Percentiles rank a stretch among this genome's conserved stretches.
phyloP scores from a whole-genome alignment of 2,329 filamentous ascomycete genomes.

The Fusarium palustre region DNA sequence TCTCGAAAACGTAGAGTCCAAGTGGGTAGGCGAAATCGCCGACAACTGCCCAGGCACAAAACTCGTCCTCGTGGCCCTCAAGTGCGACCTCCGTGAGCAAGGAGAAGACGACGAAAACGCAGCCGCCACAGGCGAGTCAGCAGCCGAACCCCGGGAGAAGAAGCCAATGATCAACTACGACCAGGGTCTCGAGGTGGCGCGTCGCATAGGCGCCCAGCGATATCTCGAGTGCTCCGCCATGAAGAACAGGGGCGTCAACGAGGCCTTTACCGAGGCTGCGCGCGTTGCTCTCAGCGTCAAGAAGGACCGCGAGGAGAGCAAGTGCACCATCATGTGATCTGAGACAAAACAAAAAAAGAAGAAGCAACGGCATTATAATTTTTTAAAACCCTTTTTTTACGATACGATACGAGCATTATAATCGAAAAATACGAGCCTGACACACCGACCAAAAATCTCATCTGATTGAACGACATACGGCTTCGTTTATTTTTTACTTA shows the following conservation, averaged over 20 bases:
- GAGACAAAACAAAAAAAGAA: not conserved
- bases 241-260: slow-evolving; percentile 97
- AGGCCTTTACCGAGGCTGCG: slow-evolving; percentile 97
- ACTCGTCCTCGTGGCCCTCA: slow-evolving; percentile 93
- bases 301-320: slow-evolving; percentile 71
- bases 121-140: slow-evolving; percentile 36
- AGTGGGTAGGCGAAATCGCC: slow-evolving; percentile 98
- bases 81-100: slow-evolving; percentile 92
- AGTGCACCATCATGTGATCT: slow-evolving; percentile 70
- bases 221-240: slow-evolving; percentile 99
- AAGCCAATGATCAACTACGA: slow-evolving; percentile 88
- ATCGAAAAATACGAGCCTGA: slow-evolving; percentile 32
- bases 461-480: slow-evolving; percentile 13
- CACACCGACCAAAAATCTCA: not conserved
- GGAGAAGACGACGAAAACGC: slow-evolving; percentile 75
- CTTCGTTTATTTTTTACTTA: slow-evolving; percentile 15
- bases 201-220: slow-evolving; percentile 89
- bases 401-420: slow-evolving; percentile 37
- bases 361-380: not conserved
- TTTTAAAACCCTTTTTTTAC: not conserved
- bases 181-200: slow-evolving; percentile 88
- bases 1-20: slow-evolving; percentile 97
- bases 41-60: slow-evolving; percentile 98
- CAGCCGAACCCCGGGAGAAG: slow-evolving; percentile 63
- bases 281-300: slow-evolving; percentile 86